Conservation (phyloP, 306 rosid species). For the Hippophae gyantsensis region DNA sequence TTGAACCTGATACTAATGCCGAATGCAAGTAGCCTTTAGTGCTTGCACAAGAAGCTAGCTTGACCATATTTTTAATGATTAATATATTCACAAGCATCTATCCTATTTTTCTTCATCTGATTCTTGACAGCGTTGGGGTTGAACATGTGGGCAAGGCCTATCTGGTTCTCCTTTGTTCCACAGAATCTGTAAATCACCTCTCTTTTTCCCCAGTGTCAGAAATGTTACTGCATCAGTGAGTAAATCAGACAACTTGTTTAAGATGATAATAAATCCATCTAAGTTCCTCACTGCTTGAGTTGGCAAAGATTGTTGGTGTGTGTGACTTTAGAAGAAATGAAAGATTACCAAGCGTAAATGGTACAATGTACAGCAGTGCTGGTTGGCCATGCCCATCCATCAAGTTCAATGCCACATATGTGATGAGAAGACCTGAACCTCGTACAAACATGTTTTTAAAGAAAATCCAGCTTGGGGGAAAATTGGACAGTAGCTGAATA, state of each 20-base stretch:
- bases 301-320: not conserved
- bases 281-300: not conserved
- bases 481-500: too few relatives aligned
- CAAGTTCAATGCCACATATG: conserved; percentile 87
- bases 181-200: conserved; percentile 58
- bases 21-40: too few relatives aligned
- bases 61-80: conserved; percentile 9
- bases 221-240: conserved; percentile 54
- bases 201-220: conserved; percentile 57
- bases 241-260: conserved; percentile 9
- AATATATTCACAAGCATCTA: conserved; percentile 15
- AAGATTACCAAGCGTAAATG: conserved; percentile 73
- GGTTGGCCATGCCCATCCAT: conserved; percentile 99
- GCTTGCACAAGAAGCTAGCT: not conserved
- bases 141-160: conserved; percentile 61
- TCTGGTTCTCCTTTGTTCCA: conserved; percentile 79
- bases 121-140: conserved; percentile 41
- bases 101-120: conserved; percentile 30
- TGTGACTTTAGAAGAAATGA: not conserved
- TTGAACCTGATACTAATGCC: too few relatives aligned
- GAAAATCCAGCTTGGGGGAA: too few relatives aligned
- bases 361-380: conserved; percentile 89
- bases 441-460: too few relatives aligned
- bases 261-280: not conserved
- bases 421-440: conserved; percentile 66